Evolutionary conservation across 2,329 filamentous ascomycete species (phyloP), one percentile per base, ranked within the genome.

Genomic region (Periconia macrospinosa): DNA sequence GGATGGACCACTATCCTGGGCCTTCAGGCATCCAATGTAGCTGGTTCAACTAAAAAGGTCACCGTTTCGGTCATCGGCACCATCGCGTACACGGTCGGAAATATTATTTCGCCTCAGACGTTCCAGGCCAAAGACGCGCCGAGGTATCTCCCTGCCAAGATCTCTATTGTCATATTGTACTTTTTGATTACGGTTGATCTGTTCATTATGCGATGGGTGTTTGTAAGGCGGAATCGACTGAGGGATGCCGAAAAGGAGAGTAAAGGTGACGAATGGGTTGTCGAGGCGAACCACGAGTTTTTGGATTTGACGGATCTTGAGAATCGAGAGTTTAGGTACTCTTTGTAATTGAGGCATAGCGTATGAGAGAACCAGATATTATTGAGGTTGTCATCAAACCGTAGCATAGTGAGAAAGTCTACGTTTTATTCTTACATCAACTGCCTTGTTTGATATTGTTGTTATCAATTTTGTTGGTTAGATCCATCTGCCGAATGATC

Each of bases 21-120:
- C 1, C 58, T 76, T 5, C 70, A 71, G 37, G 72, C 69, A 30
- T 60, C 58, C 17, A 65, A 64, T 37, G 54, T 63, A 9, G 69
- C 67, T 13, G 74, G 72, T 11, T 67, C 69, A 17, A 75, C 73
- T 3, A 73, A 76, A 57, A 74, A 73, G 42, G 61, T 74, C 19
- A 70, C 70, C 0, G 67, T 71, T 49, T 69, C 69, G 42, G 68
- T 70, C 2, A 56, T 72, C 6, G 60, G 72, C 8, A 59, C 69
- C 2, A 68, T 74, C 45, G 67, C 65, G 1, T 75, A 76, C 50
- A 71, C 68, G 0, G 65, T 76, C 10, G 76, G 75, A 17, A 78
- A 78, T 49, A 77, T 77, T 50, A 76, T 78, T 45, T 71, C 67
- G 0, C 76, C 75, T 1, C 75, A 77, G 50, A 77, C 74, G 0